Evolutionary conservation across 176 grass and related monocot genomes (phyloP), one percentile per base, ranked within the genome.

Genomic region (Tillandsia fasciculata): DNA sequence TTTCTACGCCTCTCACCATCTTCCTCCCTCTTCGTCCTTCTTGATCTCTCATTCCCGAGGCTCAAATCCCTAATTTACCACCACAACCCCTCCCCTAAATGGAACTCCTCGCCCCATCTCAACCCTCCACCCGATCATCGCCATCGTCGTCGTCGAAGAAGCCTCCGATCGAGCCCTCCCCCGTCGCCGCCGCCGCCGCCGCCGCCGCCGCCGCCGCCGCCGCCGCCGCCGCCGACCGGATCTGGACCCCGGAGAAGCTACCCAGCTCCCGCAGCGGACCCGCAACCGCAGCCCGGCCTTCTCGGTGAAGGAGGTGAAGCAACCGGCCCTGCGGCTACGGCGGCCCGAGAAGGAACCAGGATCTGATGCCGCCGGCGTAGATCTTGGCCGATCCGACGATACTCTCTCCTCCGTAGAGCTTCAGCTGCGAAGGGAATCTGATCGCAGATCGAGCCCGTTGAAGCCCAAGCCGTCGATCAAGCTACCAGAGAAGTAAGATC

Each of bases 401-500:
- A 72, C 79, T 9, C 86, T 92, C 54, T 70, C 8, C 50, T 72
- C 72, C 47, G 68, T 87, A 0, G 88, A 76, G 73, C 48, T 69
- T 76, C 70, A 90, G 50, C 76, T 90, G 10, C 72, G 68, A 18
- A 53, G 71, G 24, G 66, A 48, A 2, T 27, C 23, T 11, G 7
- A 65, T 26, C 73, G 20, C 3, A 56, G 58, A 51, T 50, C 50
- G 1, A 82, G 75, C 14, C 50, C 76, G 2, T 53, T 65, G 65
- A 87, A 85, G 58, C 57, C 72, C 64, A 78, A 79, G 47, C 18
- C 68, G 1, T 72, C 77, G 53, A 59, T 88, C 53, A 74, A 87
- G 81, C 72, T 97, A 58, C 87, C 94, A 0, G 71, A 87, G 6
- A 92, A 87, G 93, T 96, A 89, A 71, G 64, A 22, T 42, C 13